Base-by-base conservation (phyloP, 208 protist genomes). In the Naegleria fowleri region DNA sequence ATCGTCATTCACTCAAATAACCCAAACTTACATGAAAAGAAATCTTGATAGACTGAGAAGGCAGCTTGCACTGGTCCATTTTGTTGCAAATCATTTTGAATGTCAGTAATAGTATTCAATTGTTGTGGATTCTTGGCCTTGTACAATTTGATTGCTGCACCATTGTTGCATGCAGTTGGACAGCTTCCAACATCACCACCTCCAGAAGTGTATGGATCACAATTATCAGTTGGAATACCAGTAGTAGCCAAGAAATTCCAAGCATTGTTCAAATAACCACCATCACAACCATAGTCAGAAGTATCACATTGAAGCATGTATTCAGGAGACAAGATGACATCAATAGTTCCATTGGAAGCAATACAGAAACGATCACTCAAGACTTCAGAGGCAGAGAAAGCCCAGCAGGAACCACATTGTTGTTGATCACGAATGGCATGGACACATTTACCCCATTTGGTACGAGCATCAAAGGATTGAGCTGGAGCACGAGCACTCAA, bases 341-440 rank as follows among this genome's bases (percentile, higher is more conserved):
- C 36, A 38, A 95, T 95, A 51, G 93, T 75, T 39, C 90, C 93
- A 33, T 95, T 94, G 88, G 92, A 92, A 86, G 94, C 88, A 83
- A 96, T 97, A 94, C 97, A 98, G 92, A 96, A 96, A 91, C 97
- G 95, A 92, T 97, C 96, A 33, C 94, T 94, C 19, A 97, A 96
- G 48, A 96, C 92, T 93, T 96, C 96, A 75, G 95, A 94, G 29
- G 95, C 95, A 15, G 94, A 94, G 88, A 98, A 58, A 52, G 96
- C 96, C 96, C 96, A 98, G 95, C 96, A 98, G 75, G 94, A 96
- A 83, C 96, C 96, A 93, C 96, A 98, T 38, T 38, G 38, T 38
- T 38, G 7, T 85, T 85, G 79, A 85, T 85, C n/a, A 43, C 79
- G 38, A 19, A 85, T 87, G 48, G 11, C 3, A 19, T 87, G 84